Percentiles rank a stretch among this genome's conserved stretches.
Conservation (phyloP, 2,329 filamentous ascomycete species). For the Fusarium fujikuroi region DNA sequence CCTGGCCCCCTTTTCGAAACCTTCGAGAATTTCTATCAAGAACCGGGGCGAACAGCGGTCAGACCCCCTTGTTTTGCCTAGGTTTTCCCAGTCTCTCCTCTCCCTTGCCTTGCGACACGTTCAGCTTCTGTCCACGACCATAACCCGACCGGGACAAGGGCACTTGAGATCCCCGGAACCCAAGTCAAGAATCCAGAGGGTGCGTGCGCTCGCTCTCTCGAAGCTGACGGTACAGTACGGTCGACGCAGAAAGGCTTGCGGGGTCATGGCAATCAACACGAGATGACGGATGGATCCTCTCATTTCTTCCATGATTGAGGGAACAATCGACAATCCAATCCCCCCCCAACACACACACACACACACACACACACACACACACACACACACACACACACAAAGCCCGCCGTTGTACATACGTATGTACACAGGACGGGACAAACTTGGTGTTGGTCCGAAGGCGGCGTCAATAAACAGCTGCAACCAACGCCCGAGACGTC, state of each 20-base stretch:
- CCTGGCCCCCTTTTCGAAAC: conserved; percentile 47
- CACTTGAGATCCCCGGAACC: conserved; percentile 30
- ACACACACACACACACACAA: too few species aligned
- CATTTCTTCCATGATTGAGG: conserved; percentile 35
- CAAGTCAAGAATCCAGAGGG: conserved; percentile 13
- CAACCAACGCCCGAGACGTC: conserved; percentile 2
- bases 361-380: not conserved
- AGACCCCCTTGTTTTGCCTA: conserved; percentile 37
- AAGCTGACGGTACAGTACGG: conserved; percentile 38
- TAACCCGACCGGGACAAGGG: conserved; percentile 25
- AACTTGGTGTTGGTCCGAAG: conserved; percentile 14
- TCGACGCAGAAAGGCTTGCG: conserved; percentile 42
- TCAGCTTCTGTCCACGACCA: conserved; percentile 33
- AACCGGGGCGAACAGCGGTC: conserved; percentile 46
- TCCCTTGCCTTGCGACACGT: conserved; percentile 26
- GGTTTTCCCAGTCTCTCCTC: not conserved
- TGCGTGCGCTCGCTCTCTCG: conserved; percentile 18
- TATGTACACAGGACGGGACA: not conserved
- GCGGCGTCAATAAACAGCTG: not conserved
- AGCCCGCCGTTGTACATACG: conserved; percentile 7
- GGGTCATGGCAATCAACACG: conserved; percentile 46
- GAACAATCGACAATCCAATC: not conserved
- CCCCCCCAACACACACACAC: not conserved
- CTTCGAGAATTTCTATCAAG: conserved; percentile 46
- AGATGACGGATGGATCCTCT: conserved; percentile 47